Percentiles rank a stretch among this genome's conserved stretches.
Conservation (phyloP, 208 protist species). For the Leishmania turanica region DNA sequence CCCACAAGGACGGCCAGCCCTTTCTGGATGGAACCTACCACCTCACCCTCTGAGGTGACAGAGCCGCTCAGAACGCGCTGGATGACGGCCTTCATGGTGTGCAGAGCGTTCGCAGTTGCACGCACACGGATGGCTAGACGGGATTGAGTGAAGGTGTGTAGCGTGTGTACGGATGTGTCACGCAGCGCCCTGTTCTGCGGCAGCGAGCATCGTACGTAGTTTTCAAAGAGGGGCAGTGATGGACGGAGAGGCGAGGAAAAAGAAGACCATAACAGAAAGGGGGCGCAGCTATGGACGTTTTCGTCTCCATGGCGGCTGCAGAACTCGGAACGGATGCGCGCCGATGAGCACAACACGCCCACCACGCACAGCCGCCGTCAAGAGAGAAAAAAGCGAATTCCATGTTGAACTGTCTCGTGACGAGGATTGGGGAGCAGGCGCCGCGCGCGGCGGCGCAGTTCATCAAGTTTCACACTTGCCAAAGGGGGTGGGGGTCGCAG, state of each 20-base stretch:
- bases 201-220: background rate
- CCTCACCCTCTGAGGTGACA: slow-evolving; percentile 67
- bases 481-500: background rate
- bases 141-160: background rate
- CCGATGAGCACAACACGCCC: background rate
- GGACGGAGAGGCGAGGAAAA: background rate
- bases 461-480: background rate
- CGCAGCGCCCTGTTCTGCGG: background rate
- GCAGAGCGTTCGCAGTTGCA: background rate
- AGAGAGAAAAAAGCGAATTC: background rate
- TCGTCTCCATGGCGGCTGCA: background rate
- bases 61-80: slow-evolving; percentile 74
- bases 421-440: background rate
- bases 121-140: background rate
- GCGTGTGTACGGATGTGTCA: background rate
- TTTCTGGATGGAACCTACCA: slow-evolving; percentile 76
- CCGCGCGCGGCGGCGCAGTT: background rate
- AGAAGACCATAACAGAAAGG: background rate
- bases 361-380: background rate
- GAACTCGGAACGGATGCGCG: background rate
- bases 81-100: slow-evolving; percentile 83
- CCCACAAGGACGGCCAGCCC: slow-evolving; percentile 86
- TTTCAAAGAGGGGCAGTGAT: background rate
- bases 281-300: background rate
- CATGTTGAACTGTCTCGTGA: background rate